Percentiles rank a stretch among this genome's conserved stretches.
These are phyloP conservation scores for Kewa caespitosa DNA, from an alignment of 179 eudicot species.

Conservation along the genomic window DNA sequence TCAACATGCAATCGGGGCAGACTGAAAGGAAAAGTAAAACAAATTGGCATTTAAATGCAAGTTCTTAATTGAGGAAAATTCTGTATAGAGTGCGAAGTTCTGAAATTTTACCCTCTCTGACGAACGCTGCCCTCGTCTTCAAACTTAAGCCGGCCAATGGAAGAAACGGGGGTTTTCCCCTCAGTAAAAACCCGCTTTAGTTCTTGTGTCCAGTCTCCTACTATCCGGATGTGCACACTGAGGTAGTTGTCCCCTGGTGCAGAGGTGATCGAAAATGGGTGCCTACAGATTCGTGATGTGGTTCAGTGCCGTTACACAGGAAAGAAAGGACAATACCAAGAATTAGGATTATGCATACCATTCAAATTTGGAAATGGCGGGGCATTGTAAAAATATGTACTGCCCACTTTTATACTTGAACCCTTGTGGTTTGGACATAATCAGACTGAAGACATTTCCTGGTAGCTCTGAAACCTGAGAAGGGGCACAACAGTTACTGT, in stretches of 20 bases:
- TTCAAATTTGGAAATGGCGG: conserved; percentile 77
- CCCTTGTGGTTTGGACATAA: conserved; percentile 75
- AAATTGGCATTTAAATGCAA: conserved; percentile 3
- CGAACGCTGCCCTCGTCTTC: conserved; percentile 41
- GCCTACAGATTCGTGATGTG: conserved; percentile 44
- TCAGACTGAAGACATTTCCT: conserved; percentile 69
- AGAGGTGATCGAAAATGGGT: conserved; percentile 90
- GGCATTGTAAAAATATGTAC: conserved; percentile 78
- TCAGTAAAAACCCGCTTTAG: conserved; percentile 64
- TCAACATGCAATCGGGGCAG: conserved; percentile 75
- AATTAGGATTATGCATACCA: conserved; percentile 44
- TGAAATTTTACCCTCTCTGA: conserved; percentile 54
- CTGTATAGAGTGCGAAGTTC: neutral
- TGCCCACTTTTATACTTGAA: conserved; percentile 90
- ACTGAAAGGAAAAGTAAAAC: conserved; percentile 37
- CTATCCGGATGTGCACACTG: conserved; percentile 80
- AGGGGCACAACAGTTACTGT: neutral
- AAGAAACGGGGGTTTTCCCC: conserved; percentile 44
- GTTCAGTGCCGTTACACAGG: conserved; percentile 17
- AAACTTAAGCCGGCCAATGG: conserved; percentile 72
- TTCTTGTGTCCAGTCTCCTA: conserved; percentile 88
- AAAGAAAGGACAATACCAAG: neutral
- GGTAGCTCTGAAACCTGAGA: conserved; percentile 76
- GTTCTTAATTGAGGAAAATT: neutral
- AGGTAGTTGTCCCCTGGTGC: conserved; percentile 84